phyloP scores from a whole-genome alignment of 2,329 filamentous ascomycete genomes.

The Raffaelea arxii region DNA sequence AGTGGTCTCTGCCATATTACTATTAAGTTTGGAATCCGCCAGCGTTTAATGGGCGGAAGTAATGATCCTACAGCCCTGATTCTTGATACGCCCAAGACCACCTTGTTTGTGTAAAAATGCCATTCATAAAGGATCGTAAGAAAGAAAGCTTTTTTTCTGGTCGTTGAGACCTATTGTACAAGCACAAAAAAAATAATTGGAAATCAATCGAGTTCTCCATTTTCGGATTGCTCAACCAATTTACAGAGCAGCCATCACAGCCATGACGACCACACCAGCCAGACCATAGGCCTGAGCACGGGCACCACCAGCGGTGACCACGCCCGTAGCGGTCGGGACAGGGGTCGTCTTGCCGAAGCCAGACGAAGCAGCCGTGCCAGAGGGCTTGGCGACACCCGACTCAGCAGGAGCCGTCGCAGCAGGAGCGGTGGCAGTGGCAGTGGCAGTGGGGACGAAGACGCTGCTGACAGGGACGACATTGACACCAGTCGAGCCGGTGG shows the following conservation, averaged over 20 bases:
- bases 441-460: neutral
- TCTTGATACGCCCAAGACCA: conserved; percentile 11
- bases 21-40: conserved; percentile 14
- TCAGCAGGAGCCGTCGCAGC: conserved; percentile 21
- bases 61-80: conserved; percentile 2
- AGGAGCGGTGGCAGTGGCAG: neutral
- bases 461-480: conserved; percentile 16
- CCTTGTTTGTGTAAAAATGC: conserved; percentile 17
- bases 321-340: conserved; percentile 20
- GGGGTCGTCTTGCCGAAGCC: conserved; percentile 17
- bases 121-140: conserved; percentile 48
- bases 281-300: conserved; percentile 28
- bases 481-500: conserved; percentile 24
- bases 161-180: no score
- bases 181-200: neutral
- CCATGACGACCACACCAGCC: conserved; percentile 32
- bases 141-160: conserved; percentile 22
- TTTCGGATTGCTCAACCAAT: no score
- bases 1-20: conserved; percentile 14
- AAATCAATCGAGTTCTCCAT: no score
- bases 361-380: conserved; percentile 16
- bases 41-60: conserved; percentile 6
- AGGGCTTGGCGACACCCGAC: conserved; percentile 16
- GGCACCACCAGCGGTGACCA: conserved; percentile 26
- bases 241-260: conserved; percentile 38